Evolutionary conservation across 352 stramenopile genomes (phyloP).

Genomic region (Peronospora destructor): DNA sequence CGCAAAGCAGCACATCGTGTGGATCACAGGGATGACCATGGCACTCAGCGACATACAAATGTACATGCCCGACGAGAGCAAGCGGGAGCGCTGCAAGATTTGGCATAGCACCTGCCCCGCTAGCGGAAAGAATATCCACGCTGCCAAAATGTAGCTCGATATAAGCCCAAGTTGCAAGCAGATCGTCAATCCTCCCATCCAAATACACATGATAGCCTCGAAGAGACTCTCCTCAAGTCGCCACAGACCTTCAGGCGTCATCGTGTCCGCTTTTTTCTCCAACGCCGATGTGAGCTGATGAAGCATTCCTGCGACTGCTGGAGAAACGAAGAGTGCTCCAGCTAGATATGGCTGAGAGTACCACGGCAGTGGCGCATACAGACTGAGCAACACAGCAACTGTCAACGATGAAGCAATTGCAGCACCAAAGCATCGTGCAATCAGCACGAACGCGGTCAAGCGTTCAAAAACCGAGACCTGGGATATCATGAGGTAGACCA

Average conservation of each 20-base stretch:
- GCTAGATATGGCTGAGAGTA: slow-evolving; percentile 54
- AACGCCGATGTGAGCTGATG: slow-evolving; percentile 37
- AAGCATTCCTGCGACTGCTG: slow-evolving; percentile 49
- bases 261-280: slow-evolving; percentile 16
- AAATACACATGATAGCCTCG: slow-evolving; percentile 46
- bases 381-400: slow-evolving; percentile 39
- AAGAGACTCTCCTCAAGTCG: slow-evolving; percentile 57
- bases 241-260: slow-evolving; percentile 35
- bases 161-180: slow-evolving; percentile 40
- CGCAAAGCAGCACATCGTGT: slow-evolving; percentile 47
- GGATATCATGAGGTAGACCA: slow-evolving; percentile 44
- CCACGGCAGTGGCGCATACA: slow-evolving; percentile 63
- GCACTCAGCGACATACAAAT: slow-evolving; percentile 42
- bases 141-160: slow-evolving; percentile 51
- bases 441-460: slow-evolving; percentile 33
- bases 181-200: slow-evolving; percentile 29
- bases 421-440: slow-evolving; percentile 31
- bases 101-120: slow-evolving; percentile 40
- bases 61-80: slow-evolving; percentile 41
- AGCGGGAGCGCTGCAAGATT: slow-evolving; percentile 28
- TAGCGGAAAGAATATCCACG: slow-evolving; percentile 62
- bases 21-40: slow-evolving; percentile 49
- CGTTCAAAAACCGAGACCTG: slow-evolving; percentile 36
- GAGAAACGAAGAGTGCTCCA: slow-evolving; percentile 35
- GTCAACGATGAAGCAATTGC: slow-evolving; percentile 32